Percentiles rank a stretch among this genome's conserved stretches.
phyloP scores from a whole-genome alignment of 2,329 filamentous ascomycete species.

The Diplodia sapinea region DNA sequence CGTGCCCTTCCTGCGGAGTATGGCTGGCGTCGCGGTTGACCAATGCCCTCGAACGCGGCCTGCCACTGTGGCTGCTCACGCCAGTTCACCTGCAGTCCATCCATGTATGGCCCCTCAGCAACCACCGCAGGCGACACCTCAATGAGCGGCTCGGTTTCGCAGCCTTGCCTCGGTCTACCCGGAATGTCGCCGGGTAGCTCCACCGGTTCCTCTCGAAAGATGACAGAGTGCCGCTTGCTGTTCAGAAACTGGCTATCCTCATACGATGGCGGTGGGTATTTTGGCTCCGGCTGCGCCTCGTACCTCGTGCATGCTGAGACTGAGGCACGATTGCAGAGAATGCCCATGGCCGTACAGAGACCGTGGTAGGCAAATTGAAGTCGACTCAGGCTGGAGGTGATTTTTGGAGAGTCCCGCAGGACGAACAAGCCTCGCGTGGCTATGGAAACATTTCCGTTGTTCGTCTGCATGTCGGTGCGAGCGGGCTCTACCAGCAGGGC shows the following conservation, averaged over 20 bases:
- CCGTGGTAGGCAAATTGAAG: constrained; percentile 33
- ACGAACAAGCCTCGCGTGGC: constrained; percentile 33
- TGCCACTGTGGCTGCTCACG: not conserved
- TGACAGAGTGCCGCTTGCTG: not conserved
- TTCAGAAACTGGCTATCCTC: constrained; percentile 10
- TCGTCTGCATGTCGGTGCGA: constrained; percentile 31
- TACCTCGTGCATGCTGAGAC: not conserved
- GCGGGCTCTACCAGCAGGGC: constrained; percentile 33
- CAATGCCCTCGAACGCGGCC: not conserved
- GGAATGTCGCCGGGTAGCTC: not conserved
- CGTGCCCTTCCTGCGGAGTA: not conserved
- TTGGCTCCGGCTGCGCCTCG: not conserved
- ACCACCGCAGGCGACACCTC: constrained; percentile 7
- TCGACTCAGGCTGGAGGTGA: constrained; percentile 32
- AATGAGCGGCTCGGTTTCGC: not conserved
- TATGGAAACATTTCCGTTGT: constrained; percentile 28
- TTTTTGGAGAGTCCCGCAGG: constrained; percentile 30
- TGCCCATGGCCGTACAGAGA: constrained; percentile 29
- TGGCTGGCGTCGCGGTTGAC: not conserved
- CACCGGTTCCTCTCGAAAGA: not conserved
- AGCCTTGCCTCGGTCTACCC: not conserved
- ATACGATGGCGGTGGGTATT: constrained; percentile 3
- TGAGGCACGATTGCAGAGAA: not conserved
- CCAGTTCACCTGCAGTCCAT: not conserved
- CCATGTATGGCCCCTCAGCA: not conserved